Evolutionary conservation across 306 rosid genomes (phyloP).

Genomic region (Echinosophora koreensis): DNA sequence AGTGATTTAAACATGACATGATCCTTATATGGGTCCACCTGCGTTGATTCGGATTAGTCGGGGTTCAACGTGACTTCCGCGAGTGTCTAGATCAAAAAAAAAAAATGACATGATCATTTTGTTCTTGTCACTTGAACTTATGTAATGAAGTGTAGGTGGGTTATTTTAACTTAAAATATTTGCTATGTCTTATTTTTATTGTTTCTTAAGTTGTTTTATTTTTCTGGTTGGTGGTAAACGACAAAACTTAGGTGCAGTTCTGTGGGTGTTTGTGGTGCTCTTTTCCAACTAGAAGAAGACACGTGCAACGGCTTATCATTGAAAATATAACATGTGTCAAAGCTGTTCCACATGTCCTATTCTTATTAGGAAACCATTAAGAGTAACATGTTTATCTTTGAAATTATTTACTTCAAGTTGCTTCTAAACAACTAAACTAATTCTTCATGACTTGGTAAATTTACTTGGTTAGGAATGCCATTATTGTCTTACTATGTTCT

Average conservation of each 20-base stretch:
- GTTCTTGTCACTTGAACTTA: not conserved
- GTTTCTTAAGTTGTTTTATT: not conserved
- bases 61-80: too few relatives aligned
- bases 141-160: not conserved
- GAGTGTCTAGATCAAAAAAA: too few relatives aligned
- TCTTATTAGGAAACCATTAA: too few relatives aligned
- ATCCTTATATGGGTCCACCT: too few relatives aligned
- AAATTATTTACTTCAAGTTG: conserved; percentile 13
- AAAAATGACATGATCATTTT: conserved; percentile 2
- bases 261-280: too few relatives aligned
- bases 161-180: conserved; percentile 2
- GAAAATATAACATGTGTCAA: too few relatives aligned
- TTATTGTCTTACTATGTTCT: not conserved
- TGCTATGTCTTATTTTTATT: not conserved
- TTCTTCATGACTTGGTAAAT: not conserved
- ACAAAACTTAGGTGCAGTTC: too few relatives aligned
- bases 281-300: too few relatives aligned
- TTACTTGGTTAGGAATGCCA: not conserved
- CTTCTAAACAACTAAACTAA: conserved; percentile 4
- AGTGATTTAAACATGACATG: conserved; percentile 8
- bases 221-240: not conserved
- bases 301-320: too few relatives aligned
- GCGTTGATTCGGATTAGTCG: too few relatives aligned
- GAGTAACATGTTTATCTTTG: not conserved
- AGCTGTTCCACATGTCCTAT: too few relatives aligned